Conservation (phyloP, 306 rosid species). For the Calophaca sinica region DNA sequence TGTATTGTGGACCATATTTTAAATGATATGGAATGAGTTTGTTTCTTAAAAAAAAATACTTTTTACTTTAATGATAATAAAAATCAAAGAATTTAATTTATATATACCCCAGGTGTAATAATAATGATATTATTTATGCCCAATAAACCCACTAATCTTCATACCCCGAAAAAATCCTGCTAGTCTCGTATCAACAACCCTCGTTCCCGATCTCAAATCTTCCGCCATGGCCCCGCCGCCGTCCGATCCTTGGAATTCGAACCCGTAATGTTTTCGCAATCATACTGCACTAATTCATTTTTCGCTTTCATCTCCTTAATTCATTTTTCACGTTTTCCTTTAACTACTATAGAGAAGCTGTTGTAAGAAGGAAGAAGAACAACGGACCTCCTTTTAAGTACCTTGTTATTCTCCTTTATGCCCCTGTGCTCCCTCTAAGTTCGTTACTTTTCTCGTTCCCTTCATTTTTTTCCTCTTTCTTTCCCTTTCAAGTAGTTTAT, state of each 20-base stretch:
- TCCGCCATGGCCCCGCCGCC: conserved; percentile 66
- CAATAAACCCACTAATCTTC: no score
- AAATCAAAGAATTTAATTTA: no score
- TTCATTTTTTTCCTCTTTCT: not conserved
- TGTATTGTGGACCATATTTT: no score
- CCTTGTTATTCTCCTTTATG: conserved; percentile 86
- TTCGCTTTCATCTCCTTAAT: not conserved
- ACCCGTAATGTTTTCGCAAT: conserved; percentile 55
- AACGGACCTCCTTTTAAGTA: conserved; percentile 77
- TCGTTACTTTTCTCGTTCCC: conserved; percentile 33
- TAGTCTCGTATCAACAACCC: not conserved
- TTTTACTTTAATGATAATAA: no score
- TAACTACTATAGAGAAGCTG: conserved; percentile 58
- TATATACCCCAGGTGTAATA: no score
- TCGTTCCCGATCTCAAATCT: not conserved
- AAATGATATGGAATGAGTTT: no score
- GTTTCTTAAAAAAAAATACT: no score
- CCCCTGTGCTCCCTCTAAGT: conserved; percentile 96
- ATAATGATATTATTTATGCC: no score
- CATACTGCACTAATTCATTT: not conserved
- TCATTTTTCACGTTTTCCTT: not conserved
- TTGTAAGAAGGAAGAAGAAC: conserved; percentile 59
- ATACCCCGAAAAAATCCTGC: not conserved
- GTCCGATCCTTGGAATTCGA: conserved; percentile 55
- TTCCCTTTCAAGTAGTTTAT: not conserved